Percentiles rank a stretch among this genome's conserved stretches.
These are phyloP conservation scores for Aspergillus melleus DNA, from an alignment of 2,329 filamentous ascomycete genomes.

Conservation along the genomic window DNA sequence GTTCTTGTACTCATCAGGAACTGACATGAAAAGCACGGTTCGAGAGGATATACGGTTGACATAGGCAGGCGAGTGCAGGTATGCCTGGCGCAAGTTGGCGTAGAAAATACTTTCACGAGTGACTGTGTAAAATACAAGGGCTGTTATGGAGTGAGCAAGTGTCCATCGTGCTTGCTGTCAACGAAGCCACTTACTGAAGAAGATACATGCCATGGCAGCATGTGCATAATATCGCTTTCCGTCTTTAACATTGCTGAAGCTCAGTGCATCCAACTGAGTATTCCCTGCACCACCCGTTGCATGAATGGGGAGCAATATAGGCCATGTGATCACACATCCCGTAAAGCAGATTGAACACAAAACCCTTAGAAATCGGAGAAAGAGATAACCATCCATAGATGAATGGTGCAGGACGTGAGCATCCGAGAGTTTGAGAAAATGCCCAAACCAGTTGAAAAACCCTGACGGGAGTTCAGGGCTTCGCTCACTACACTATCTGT, in stretches of 20 bases:
- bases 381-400: conserved; percentile 88
- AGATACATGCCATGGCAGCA: conserved; percentile 72
- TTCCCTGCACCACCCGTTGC: conserved; percentile 72
- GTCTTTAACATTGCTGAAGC: conserved; percentile 72
- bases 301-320: conserved; percentile 83
- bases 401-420: conserved; percentile 84
- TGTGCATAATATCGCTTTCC: conserved; percentile 75
- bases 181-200: conserved; percentile 56
- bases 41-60: conserved; percentile 81
- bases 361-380: conserved; percentile 82
- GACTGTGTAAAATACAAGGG: conserved; percentile 83
- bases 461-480: conserved; percentile 50
- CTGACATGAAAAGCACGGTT: conserved; percentile 83
- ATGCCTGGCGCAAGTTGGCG: conserved; percentile 87
- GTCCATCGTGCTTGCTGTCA: neutral
- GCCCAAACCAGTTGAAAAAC: conserved; percentile 55
- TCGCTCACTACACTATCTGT: conserved; percentile 38
- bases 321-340: conserved; percentile 82
- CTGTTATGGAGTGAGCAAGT: conserved; percentile 24
- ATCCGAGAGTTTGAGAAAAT: conserved; percentile 62
- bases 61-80: conserved; percentile 80
- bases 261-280: conserved; percentile 71
- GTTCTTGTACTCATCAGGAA: conserved; percentile 75
- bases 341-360: conserved; percentile 75
- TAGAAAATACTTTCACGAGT: conserved; percentile 87